These are phyloP conservation scores for Alternaria panax DNA, from an alignment of 2,329 filamentous ascomycete species.

Conservation along the genomic window DNA sequence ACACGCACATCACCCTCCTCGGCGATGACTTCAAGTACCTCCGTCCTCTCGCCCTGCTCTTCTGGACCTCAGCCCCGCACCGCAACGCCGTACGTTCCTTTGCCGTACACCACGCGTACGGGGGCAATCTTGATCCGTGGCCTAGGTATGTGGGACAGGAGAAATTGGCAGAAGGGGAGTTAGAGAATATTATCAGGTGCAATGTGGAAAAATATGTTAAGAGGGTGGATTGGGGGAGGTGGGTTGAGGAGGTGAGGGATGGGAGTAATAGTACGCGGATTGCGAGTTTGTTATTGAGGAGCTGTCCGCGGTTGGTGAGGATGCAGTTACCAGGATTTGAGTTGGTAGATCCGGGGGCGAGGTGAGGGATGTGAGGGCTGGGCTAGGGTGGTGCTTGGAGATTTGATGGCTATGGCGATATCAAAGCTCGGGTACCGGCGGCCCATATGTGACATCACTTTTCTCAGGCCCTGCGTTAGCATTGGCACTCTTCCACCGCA, in stretches of 20 bases:
- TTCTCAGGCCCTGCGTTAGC: too few species aligned
- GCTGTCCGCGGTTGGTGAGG: constrained; percentile 13
- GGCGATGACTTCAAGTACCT: constrained; percentile 14
- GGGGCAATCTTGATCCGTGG: constrained; percentile 24
- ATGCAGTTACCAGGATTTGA: constrained; percentile 28
- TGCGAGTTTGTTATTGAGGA: constrained; percentile 23
- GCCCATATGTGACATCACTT: too few species aligned
- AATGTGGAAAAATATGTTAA: constrained; percentile 11
- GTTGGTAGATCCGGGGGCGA: constrained; percentile 21
- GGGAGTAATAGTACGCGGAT: constrained; percentile 21
- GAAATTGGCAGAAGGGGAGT: neutral
- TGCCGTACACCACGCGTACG: constrained; percentile 20
- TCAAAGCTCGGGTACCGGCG: too few species aligned
- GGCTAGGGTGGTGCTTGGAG: neutral
- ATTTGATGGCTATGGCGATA: too few species aligned
- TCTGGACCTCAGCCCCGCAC: constrained; percentile 20
- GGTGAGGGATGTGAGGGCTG: neutral
- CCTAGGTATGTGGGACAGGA: constrained; percentile 2
- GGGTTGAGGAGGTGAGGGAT: constrained; percentile 16
- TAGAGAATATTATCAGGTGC: constrained; percentile 11
- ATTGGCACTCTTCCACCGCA: too few species aligned
- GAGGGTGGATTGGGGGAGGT: constrained; percentile 9
- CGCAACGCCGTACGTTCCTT: constrained; percentile 13
- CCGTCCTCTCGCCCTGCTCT: constrained; percentile 19
- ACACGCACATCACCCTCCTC: constrained; percentile 19